These are phyloP conservation scores for Colletotrichum lentis DNA, from an alignment of 2,329 filamentous ascomycete species.

Conservation along the genomic window DNA sequence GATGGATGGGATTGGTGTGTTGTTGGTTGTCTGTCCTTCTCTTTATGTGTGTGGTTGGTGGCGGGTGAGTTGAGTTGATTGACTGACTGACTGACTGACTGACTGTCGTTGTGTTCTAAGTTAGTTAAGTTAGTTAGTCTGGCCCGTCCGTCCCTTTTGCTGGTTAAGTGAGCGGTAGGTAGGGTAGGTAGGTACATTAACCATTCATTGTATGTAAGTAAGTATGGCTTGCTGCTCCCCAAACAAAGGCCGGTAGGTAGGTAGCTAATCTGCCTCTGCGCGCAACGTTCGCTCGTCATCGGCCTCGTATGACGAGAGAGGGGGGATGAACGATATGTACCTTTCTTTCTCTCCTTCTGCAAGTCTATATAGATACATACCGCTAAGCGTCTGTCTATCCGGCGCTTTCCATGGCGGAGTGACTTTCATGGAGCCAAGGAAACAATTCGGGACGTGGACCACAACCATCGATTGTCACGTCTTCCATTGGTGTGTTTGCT, in stretches of 20 bases:
- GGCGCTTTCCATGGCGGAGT: conserved; percentile 5
- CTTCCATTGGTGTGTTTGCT: conserved; percentile 2
- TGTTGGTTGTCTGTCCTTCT: too few species aligned
- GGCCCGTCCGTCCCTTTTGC: neutral
- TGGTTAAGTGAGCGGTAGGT: neutral
- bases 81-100: too few species aligned
- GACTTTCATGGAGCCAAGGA: neutral
- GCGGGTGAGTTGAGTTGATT: neutral
- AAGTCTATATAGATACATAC: conserved; percentile 1
- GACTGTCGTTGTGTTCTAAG: too few species aligned
- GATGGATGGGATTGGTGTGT: too few species aligned
- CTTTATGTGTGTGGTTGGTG: too few species aligned
- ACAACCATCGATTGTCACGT: neutral
- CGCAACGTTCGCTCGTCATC: neutral
- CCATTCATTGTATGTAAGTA: too few species aligned
- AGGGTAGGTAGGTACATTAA: too few species aligned
- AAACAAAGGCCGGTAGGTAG: too few species aligned
- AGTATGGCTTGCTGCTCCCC: too few species aligned
- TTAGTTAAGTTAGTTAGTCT: neutral
- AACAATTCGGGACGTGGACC: neutral
- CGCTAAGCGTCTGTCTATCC: too few species aligned
- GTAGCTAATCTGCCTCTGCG: neutral
- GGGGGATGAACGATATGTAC: too few species aligned
- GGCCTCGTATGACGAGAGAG: neutral
- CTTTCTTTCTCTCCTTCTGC: too few species aligned